Percentiles rank a stretch among this genome's conserved stretches.
phyloP scores from a whole-genome alignment of 148 eudicot species.

The Polygonum maritimum region DNA sequence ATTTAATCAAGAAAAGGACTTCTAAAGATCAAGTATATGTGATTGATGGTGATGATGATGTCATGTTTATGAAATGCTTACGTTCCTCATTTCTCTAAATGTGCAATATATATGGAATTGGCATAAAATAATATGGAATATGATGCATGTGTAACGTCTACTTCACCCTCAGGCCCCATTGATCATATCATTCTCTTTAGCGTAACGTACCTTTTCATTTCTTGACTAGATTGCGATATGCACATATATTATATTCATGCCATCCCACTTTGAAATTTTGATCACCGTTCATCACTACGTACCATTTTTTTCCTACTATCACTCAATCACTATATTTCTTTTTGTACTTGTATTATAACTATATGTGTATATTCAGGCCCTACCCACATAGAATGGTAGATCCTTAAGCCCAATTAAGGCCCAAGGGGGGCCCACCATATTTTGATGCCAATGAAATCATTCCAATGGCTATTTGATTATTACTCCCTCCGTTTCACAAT shows the following conservation, averaged over 20 bases:
- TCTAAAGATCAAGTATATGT: background rate
- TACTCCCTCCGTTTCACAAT: too few relatives aligned
- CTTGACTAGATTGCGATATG: background rate
- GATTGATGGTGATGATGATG: background rate
- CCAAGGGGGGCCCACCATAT: background rate
- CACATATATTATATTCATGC: background rate
- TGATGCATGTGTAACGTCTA: slow-evolving; percentile 4
- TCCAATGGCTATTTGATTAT: background rate
- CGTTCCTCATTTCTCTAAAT: background rate
- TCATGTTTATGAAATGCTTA: slow-evolving; percentile 1
- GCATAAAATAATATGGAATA: background rate
- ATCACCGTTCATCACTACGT: background rate
- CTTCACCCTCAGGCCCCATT: slow-evolving; percentile 2
- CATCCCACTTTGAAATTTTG: background rate
- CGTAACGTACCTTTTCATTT: background rate
- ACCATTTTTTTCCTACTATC: background rate
- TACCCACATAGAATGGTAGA: background rate
- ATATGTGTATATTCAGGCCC: background rate
- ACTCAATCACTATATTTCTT: background rate
- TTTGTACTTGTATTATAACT: background rate
- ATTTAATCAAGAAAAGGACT: background rate
- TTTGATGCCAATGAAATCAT: background rate
- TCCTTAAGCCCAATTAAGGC: background rate
- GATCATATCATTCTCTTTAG: too few relatives aligned
- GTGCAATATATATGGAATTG: background rate